Percentiles rank a stretch among this genome's conserved stretches.
Conservation (phyloP, 78 protist genomes). For the Speleostelium caveatum region DNA sequence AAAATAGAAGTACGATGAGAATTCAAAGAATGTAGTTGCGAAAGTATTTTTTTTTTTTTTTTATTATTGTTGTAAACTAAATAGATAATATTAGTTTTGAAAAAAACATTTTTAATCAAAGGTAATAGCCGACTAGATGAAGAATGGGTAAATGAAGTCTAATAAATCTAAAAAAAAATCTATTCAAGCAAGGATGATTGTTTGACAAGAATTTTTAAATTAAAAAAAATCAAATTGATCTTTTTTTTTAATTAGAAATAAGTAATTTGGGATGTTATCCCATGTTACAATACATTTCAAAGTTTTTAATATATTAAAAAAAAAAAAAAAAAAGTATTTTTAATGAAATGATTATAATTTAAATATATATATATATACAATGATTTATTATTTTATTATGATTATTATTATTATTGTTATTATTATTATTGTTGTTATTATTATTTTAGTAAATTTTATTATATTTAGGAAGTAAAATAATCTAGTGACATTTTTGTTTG, state of each 20-base stretch:
- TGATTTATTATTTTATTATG: background rate
- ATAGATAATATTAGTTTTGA: too few relatives aligned
- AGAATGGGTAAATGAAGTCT: too few relatives aligned
- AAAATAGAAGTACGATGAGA: background rate
- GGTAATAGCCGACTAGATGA: too few relatives aligned
- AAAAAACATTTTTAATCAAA: too few relatives aligned
- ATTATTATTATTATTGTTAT: constrained; percentile 11
- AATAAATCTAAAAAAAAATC: too few relatives aligned
- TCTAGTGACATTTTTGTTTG: background rate
- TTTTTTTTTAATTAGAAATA: background rate
- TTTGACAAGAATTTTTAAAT: background rate
- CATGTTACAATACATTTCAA: too few relatives aligned
- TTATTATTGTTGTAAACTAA: too few relatives aligned
- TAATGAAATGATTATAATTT: background rate
- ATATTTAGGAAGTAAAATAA: background rate
- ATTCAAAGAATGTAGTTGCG: background rate
- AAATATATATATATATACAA: background rate
- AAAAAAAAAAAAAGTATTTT: background rate
- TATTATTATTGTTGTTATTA: background rate
- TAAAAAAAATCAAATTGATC: too few relatives aligned
- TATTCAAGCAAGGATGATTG: background rate
- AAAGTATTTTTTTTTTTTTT: too few relatives aligned
- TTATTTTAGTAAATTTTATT: background rate
- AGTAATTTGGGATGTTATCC: too few relatives aligned
- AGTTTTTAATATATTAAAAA: background rate